A percentile compares a stretch with the other conserved stretches of the same genome.
These are phyloP conservation scores for Rhodomyrtus tomentosa DNA, from an alignment of 345 rosid species.

Conservation along the genomic window DNA sequence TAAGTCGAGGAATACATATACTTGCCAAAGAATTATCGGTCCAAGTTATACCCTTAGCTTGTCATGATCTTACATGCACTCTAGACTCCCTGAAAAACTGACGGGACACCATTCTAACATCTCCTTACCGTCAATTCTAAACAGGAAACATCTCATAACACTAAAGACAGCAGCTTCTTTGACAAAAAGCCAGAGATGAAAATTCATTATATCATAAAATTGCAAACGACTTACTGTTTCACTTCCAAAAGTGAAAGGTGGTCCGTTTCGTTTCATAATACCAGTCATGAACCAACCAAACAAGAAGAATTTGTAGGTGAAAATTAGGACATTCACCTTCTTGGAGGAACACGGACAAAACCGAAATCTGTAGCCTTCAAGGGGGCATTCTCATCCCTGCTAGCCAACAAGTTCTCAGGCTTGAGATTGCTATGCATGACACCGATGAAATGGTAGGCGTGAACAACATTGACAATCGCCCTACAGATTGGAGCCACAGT, in stretches of 20 bases:
- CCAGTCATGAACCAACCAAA: neutral
- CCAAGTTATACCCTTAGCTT: neutral
- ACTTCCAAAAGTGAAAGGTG: neutral
- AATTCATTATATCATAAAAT: neutral
- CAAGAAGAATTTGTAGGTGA: neutral
- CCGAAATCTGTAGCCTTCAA: conserved; percentile 88
- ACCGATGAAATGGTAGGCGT: conserved; percentile 81
- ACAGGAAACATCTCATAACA: neutral
- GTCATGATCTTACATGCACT: neutral
- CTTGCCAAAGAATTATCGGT: neutral
- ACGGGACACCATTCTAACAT: neutral
- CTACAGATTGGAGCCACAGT: conserved; percentile 68
- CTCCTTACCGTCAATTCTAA: neutral
- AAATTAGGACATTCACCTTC: conserved; percentile 18
- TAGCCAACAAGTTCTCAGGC: conserved; percentile 85
- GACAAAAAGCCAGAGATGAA: neutral
- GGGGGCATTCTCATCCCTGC: conserved; percentile 46
- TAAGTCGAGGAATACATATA: neutral
- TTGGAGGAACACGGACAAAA: conserved; percentile 52
- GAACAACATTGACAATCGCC: conserved; percentile 64
- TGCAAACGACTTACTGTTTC: neutral
- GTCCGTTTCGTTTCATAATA: neutral
- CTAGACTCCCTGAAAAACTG: neutral
- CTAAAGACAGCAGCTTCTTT: neutral
- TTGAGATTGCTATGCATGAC: conserved; percentile 85